Evolutionary conservation across 2,329 filamentous ascomycete genomes (phyloP), one percentile per base, ranked within the genome.

Genomic region (Diaporthe amygdali): DNA sequence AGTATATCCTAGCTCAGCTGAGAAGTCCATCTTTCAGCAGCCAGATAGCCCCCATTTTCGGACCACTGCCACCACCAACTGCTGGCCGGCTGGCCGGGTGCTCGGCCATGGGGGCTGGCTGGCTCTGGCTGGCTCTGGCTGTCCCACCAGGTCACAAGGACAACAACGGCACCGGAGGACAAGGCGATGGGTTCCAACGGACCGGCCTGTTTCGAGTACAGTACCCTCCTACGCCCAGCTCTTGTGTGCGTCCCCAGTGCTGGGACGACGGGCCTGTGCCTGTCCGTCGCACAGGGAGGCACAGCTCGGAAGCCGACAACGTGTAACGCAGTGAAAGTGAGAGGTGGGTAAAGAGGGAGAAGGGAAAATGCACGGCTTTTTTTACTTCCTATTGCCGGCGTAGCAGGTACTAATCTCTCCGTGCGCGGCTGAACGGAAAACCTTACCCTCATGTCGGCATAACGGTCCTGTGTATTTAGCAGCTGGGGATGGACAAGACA

Each of bases 171-270:
- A 55, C 2, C 47, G 20, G 22, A 39, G n/a, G 22, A 37, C 17
- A 63, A 46, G 67, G 51, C 52, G 52, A 59, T 41, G 67, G 63
- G n/a, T 20, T 6, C 55, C 67, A 70, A 46, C 59, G 51, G 32
- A 30, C 32, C 37, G 55, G 34, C 49, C 56, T 70, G 67, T 72
- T 67, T 72, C 71, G 71, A 72, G 71, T 72, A 72, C 46, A 72
- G 55, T 52, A 68, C 30, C 20, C 46, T n/a, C 14, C 39, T 70
- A 51, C 64, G 47, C 51, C 71, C 67, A 66, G 51, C 52, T 67
- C 15, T 46, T 30, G 66, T 61, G 54, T 51, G 52, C 54, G 15
- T 52, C 22, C 32, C 56, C 41, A 63, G 59, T n/a, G 39, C 27
- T 49, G 52, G 54, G 54, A 49, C 41, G 52, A 47, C 27, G 64